phyloP scores from a whole-genome alignment of 1,139 yeast genomes.

The Magnusiomyces magnusii region DNA sequence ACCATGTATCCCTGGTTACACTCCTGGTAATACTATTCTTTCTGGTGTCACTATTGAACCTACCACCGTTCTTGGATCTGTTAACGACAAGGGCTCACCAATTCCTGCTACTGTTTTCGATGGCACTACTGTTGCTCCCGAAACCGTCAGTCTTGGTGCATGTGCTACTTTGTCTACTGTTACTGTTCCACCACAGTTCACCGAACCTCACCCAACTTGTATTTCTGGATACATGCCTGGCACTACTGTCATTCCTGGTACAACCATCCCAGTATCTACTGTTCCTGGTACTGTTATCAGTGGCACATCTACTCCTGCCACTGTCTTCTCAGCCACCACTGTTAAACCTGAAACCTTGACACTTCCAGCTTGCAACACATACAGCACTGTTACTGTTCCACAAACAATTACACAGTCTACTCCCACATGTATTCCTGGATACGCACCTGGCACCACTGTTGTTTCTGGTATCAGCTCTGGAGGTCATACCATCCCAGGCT shows the following conservation, averaged over 20 bases:
- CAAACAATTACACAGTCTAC: neutral
- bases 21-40: conserved; percentile 7
- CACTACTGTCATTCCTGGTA: conserved; percentile 7
- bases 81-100: conserved; percentile 7
- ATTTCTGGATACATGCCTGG: conserved; percentile 8
- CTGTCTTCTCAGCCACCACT: conserved; percentile 9
- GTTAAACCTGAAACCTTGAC: conserved; percentile 8
- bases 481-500: conserved; percentile 3
- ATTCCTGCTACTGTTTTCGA: conserved; percentile 7
- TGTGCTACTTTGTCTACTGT: conserved; percentile 6
- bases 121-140: conserved; percentile 3
- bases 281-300: conserved; percentile 6
- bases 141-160: conserved; percentile 4
- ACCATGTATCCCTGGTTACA: conserved; percentile 6
- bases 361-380: conserved; percentile 10
- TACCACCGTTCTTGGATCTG: conserved; percentile 5
- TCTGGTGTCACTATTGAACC: conserved; percentile 11
- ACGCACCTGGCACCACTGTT: conserved; percentile 1
- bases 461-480: conserved; percentile 7
- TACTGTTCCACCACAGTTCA: conserved; percentile 5
- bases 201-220: neutral
- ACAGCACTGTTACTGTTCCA: conserved; percentile 7
- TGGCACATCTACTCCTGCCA: conserved; percentile 9
- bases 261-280: conserved; percentile 1
- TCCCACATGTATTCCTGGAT: conserved; percentile 8